phyloP scores from a whole-genome alignment of 169 alveolate genomes.

The Cryptosporidium sp. region DNA sequence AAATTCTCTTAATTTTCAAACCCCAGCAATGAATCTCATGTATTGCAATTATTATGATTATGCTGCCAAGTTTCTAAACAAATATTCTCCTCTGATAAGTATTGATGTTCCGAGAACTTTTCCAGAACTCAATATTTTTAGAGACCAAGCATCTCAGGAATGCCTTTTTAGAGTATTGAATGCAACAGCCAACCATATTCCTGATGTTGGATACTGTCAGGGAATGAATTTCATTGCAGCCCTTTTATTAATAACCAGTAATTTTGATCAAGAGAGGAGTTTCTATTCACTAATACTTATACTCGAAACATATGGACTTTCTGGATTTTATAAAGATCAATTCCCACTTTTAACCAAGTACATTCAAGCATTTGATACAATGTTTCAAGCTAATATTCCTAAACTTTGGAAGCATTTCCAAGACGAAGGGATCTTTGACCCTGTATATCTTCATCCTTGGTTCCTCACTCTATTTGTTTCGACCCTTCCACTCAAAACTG shows the following conservation, averaged over 20 bases:
- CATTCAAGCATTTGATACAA: conserved; percentile 79
- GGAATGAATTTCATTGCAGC: conserved; percentile 93
- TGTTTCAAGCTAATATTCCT: conserved; percentile 77
- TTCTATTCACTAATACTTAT: conserved; percentile 82
- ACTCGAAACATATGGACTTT: conserved; percentile 79
- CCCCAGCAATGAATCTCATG: neutral
- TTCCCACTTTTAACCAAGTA: conserved; percentile 82
- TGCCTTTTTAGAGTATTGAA: conserved; percentile 84
- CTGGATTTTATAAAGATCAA: conserved; percentile 81
- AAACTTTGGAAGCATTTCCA: conserved; percentile 79
- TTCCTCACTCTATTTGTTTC: conserved; percentile 82
- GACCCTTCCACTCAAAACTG: conserved; percentile 82
- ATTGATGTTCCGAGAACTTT: conserved; percentile 81
- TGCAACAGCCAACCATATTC: conserved; percentile 83
- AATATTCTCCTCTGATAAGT: conserved; percentile 77
- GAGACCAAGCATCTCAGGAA: conserved; percentile 81
- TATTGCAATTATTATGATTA: conserved; percentile 39
- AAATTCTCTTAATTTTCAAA: neutral
- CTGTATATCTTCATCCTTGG: conserved; percentile 84
- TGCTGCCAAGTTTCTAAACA: conserved; percentile 60
- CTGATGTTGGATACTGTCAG: conserved; percentile 90
- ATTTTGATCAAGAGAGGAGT: conserved; percentile 83
- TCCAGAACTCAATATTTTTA: conserved; percentile 79
- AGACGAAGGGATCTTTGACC: conserved; percentile 81
- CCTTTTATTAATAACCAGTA: conserved; percentile 81